Evolutionary conservation across 208 protist genomes (phyloP).

Genomic region (Trichomonas gallinae): DNA sequence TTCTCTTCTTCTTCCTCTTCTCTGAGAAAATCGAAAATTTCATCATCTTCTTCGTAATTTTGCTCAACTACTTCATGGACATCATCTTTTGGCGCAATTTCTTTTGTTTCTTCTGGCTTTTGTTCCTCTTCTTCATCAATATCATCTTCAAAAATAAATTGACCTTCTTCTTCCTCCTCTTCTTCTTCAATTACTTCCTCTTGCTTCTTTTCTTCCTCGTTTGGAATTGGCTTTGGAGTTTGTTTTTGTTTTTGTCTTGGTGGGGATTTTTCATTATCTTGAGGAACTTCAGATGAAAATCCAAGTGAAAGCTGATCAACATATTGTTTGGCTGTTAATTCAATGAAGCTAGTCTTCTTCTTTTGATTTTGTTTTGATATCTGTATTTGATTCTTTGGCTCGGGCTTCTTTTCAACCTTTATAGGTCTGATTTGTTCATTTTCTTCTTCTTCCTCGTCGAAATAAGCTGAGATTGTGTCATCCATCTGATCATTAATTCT

Average conservation of each 20-base stretch:
- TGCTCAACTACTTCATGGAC: background rate
- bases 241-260: background rate
- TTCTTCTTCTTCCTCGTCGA: background rate
- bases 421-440: background rate
- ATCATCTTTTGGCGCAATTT: background rate
- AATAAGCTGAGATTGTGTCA: background rate
- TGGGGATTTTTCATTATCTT: background rate
- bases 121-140: background rate
- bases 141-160: background rate
- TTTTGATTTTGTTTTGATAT: background rate
- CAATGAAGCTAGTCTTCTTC: background rate
- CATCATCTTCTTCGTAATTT: conserved; percentile 13
- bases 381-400: background rate
- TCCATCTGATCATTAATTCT: background rate
- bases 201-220: background rate
- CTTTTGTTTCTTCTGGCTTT: background rate
- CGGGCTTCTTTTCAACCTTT: background rate
- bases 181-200: background rate
- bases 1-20: background rate
- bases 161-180: background rate
- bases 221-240: background rate
- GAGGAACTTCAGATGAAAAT: background rate
- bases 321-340: background rate
- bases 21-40: background rate
- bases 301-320: background rate